Evolutionary conservation across 331 rosid genomes (phyloP).

Genomic region (Erythrophleum ivorense): DNA sequence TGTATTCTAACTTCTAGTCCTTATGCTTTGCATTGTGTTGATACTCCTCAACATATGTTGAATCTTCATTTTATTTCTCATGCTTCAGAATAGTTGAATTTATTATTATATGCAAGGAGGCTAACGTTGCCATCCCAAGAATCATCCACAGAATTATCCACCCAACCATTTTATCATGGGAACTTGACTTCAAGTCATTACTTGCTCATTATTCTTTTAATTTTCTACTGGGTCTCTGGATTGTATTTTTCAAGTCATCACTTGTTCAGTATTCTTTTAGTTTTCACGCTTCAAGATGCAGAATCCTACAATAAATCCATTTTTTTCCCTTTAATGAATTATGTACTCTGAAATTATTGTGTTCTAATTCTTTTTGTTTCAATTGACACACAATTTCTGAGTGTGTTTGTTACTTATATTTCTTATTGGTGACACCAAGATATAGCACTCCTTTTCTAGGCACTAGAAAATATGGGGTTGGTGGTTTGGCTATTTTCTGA

Average conservation of each 20-base stretch:
- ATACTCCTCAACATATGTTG: not conserved
- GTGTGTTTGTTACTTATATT: not conserved
- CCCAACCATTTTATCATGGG: not conserved
- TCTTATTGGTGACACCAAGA: not conserved
- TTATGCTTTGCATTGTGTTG: not conserved
- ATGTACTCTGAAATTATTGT: not conserved
- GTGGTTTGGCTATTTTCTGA: not conserved
- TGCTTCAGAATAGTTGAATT: not conserved
- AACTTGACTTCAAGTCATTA: not conserved
- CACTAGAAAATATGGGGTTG: conserved; percentile 4
- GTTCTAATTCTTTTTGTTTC: not conserved
- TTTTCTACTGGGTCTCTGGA: not conserved
- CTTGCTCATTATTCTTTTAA: not conserved
- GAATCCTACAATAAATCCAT: not conserved
- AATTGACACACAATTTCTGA: not conserved
- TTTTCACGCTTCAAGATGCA: not conserved
- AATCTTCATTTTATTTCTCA: not conserved
- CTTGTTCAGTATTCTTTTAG: not conserved
- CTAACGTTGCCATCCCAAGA: not conserved
- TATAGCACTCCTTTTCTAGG: not conserved
- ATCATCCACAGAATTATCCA: not conserved
- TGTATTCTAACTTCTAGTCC: not conserved
- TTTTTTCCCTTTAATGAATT: not conserved
- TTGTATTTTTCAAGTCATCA: not conserved
- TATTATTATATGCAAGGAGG: not conserved